Evolutionary conservation across 495 filamentous ascomycete species (phyloP).

Genomic region (Pseudomonodictys pantanalensis): DNA sequence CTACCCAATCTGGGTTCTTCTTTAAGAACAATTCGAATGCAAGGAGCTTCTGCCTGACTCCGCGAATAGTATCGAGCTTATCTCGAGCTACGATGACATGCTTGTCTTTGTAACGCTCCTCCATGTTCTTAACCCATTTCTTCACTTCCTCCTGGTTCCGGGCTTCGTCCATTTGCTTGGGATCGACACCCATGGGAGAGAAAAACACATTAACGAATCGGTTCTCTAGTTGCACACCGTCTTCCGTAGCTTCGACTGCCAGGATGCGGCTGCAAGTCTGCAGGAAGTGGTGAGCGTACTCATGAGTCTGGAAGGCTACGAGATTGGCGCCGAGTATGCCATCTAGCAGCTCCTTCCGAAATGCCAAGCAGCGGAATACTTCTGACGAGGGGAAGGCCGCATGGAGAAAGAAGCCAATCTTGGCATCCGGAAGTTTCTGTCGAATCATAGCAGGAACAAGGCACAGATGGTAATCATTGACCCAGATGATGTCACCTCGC

Average conservation of each 20-base stretch:
- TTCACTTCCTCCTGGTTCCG: constrained; percentile 70
- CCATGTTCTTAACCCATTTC: constrained; percentile 73
- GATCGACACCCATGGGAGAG: constrained; percentile 79
- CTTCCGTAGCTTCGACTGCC: constrained; percentile 77
- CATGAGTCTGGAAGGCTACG: constrained; percentile 85
- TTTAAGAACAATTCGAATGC: constrained; percentile 93
- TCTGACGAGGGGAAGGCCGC: constrained; percentile 94
- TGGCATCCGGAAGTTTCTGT: constrained; percentile 77
- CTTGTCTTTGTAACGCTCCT: constrained; percentile 77
- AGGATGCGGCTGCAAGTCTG: constrained; percentile 89
- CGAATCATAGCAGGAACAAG: constrained; percentile 91
- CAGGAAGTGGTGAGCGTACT: constrained; percentile 89
- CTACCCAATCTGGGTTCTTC: constrained; percentile 82
- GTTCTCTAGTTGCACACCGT: constrained; percentile 87
- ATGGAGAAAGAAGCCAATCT: constrained; percentile 94
- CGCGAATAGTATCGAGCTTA: constrained; percentile 86
- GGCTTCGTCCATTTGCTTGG: constrained; percentile 65
- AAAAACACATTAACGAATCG: constrained; percentile 83
- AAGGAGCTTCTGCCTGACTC: constrained; percentile 85
- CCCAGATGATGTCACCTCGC: constrained; percentile 83
- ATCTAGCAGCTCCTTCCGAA: constrained; percentile 78
- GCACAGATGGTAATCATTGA: constrained; percentile 91
- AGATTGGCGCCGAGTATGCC: constrained; percentile 89
- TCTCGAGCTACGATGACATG: constrained; percentile 86
- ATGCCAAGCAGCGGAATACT: constrained; percentile 84